phyloP scores from a whole-genome alignment of 2,329 filamentous ascomycete species.

The Botrytis paeoniae region DNA sequence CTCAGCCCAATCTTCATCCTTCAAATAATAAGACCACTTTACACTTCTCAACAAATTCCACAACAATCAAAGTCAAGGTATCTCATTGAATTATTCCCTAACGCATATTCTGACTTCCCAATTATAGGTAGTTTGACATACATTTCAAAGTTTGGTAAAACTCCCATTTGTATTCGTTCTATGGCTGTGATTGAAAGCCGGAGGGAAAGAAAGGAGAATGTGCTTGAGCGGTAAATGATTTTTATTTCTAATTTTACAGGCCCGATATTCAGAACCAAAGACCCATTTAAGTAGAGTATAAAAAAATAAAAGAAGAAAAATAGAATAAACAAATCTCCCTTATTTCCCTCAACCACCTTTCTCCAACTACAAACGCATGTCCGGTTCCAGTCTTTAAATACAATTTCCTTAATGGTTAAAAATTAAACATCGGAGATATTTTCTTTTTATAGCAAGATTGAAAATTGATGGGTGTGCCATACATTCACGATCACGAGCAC shows the following conservation, averaged over 20 bases:
- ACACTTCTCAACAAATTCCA: too few species aligned
- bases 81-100: too few species aligned
- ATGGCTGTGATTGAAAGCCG: fast-evolving
- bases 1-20: not conserved
- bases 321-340: not conserved
- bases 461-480: not conserved
- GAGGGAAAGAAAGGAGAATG: not conserved
- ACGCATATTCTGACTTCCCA: too few species aligned
- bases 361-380: not conserved
- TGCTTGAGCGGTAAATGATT: not conserved
- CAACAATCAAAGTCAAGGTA: too few species aligned
- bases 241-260: not conserved
- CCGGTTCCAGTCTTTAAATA: too few species aligned
- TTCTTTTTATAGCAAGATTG: too few species aligned
- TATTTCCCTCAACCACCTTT: not conserved
- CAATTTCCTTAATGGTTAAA: too few species aligned
- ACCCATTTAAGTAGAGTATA: not conserved
- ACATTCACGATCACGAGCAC: not conserved
- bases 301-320: too few species aligned
- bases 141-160: too few species aligned
- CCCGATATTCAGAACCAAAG: not conserved
- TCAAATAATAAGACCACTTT: fast-evolving
- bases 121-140: too few species aligned
- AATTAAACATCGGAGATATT: too few species aligned
- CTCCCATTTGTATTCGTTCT: not conserved